A percentile compares a stretch with the other conserved stretches of the same genome.
Conservation (phyloP, 257 asterid genomes). For the Coffea eugenioides region DNA sequence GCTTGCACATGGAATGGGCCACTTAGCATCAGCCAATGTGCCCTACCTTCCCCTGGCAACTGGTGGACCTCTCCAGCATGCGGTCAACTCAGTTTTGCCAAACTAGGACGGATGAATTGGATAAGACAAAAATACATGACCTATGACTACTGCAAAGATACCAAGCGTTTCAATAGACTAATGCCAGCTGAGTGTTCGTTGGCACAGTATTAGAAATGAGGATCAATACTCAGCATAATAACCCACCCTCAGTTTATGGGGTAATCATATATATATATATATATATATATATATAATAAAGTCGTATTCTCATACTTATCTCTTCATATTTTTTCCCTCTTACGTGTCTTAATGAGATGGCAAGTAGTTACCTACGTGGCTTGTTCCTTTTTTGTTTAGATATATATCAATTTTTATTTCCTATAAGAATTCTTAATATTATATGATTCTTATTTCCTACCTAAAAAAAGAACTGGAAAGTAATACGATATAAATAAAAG, state of each 20-base stretch:
- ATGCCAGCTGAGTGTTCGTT: constrained; percentile 58
- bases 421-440: too few species aligned
- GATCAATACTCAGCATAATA: constrained; percentile 2
- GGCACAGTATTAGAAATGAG: constrained; percentile 32
- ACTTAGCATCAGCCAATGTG: constrained; percentile 28
- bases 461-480: too few species aligned
- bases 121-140: constrained; percentile 42
- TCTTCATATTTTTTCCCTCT: too few species aligned
- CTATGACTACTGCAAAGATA: constrained; percentile 68
- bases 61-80: constrained; percentile 42
- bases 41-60: constrained; percentile 28
- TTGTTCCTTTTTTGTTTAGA: too few species aligned
- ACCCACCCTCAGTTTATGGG: not conserved
- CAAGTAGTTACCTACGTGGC: too few species aligned
- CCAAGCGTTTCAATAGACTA: constrained; percentile 34
- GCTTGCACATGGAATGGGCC: constrained; percentile 44
- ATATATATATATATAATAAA: too few species aligned
- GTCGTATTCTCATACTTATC: too few species aligned
- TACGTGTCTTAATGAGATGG: too few species aligned
- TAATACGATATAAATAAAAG: too few species aligned
- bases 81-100: constrained; percentile 29
- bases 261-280: too few species aligned
- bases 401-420: too few species aligned
- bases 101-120: constrained; percentile 40
- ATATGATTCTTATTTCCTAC: too few species aligned